A percentile compares a stretch with the other conserved stretches of the same genome.
These are phyloP conservation scores for Diaporthe vaccinii DNA, from an alignment of 2,329 filamentous ascomycete genomes.

Conservation along the genomic window DNA sequence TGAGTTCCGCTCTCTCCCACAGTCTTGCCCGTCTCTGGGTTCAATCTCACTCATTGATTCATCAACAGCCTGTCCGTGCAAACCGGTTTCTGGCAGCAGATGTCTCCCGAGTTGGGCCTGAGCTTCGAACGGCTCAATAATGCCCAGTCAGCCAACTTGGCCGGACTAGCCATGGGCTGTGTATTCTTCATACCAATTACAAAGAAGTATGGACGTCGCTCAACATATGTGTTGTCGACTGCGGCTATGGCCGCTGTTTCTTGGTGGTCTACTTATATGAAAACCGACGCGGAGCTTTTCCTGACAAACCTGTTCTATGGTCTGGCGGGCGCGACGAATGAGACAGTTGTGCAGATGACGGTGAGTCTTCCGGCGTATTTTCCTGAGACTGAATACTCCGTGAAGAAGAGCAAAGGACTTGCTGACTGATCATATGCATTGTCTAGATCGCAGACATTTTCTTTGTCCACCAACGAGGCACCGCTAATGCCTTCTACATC, in stretches of 20 bases:
- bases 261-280: conserved; percentile 23
- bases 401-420: not conserved
- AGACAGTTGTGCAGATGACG: conserved; percentile 14
- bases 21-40: not conserved
- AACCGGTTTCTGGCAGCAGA: conserved; percentile 12
- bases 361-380: not conserved
- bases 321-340: conserved; percentile 9
- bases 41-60: not conserved
- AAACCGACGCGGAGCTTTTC: conserved; percentile 13
- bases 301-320: conserved; percentile 15
- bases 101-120: not conserved
- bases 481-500: conserved; percentile 12
- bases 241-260: not conserved
- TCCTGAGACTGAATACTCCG: not conserved
- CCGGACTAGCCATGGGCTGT: conserved; percentile 9
- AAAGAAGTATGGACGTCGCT: conserved; percentile 15
- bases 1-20: not conserved
- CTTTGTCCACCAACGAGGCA: conserved; percentile 37
- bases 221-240: conserved; percentile 4
- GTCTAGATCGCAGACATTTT: conserved; percentile 32
- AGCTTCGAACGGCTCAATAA: conserved; percentile 20
- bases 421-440: not conserved
- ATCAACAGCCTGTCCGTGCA: not conserved
- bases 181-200: conserved; percentile 7
- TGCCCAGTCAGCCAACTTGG: not conserved